Conservation (phyloP, 768 basidiomycete genomes). For the Leccinum aurantiacum region DNA sequence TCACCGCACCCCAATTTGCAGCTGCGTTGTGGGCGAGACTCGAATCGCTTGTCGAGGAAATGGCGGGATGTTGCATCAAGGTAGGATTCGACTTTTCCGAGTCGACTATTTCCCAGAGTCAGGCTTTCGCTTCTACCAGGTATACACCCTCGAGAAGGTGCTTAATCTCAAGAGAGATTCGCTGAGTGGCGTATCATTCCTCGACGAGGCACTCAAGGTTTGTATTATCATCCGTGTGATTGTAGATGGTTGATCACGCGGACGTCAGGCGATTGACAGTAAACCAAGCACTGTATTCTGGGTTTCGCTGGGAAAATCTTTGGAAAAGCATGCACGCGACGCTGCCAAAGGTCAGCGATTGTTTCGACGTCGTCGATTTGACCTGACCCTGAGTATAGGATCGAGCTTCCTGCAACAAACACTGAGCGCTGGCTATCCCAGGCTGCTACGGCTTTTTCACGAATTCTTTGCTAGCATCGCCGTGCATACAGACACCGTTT, state of each 20-base stretch:
- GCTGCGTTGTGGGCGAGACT: constrained; percentile 56
- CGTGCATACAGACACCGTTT: constrained; percentile 93
- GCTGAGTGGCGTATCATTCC: constrained; percentile 69
- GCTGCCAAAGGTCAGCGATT: constrained; percentile 63
- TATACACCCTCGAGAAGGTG: constrained; percentile 94
- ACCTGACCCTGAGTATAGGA: constrained; percentile 42
- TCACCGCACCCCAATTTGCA: constrained; percentile 85
- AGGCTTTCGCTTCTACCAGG: constrained; percentile 42
- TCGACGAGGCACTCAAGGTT: constrained; percentile 95
- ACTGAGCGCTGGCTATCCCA: constrained; percentile 82
- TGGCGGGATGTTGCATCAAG: constrained; percentile 91
- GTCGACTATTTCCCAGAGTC: not conserved
- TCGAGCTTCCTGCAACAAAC: constrained; percentile 92
- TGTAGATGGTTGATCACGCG: constrained; percentile 2
- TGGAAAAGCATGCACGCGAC: constrained; percentile 84
- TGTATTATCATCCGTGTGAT: constrained; percentile 2
- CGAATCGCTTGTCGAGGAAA: constrained; percentile 77
- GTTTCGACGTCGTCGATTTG: not conserved
- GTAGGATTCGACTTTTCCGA: constrained; percentile 33
- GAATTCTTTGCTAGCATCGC: constrained; percentile 96
- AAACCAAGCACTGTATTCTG: constrained; percentile 92
- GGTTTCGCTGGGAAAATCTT: constrained; percentile 72
- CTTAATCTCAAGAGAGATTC: constrained; percentile 86
- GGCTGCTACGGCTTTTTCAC: constrained; percentile 87
- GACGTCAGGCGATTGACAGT: constrained; percentile 74